Percentiles rank a stretch among this genome's conserved stretches.
These are phyloP conservation scores for Pholiota molesta DNA, from an alignment of 768 basidiomycete species.

Conservation along the genomic window DNA sequence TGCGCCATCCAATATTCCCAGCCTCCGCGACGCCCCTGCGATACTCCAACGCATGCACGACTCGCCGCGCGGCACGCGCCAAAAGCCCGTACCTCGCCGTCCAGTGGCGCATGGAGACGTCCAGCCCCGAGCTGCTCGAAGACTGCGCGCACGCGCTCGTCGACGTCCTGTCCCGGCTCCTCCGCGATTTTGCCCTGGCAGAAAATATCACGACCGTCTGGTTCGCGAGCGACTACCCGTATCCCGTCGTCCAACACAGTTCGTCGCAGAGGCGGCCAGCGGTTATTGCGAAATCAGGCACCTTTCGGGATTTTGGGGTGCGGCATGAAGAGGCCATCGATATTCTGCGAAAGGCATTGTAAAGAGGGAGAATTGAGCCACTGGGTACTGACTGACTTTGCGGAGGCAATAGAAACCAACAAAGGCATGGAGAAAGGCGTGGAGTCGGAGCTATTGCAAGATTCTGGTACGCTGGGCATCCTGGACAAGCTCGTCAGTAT, in stretches of 20 bases:
- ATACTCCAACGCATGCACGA: conserved; percentile 48
- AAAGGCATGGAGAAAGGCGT: conserved; percentile 20
- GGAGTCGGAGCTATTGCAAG: conserved; percentile 39
- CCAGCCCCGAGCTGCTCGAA: conserved; percentile 40
- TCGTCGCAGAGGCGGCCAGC: conserved; percentile 12
- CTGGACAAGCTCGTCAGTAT: conserved; percentile 59
- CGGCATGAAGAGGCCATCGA: conserved; percentile 49
- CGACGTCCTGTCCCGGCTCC: conserved; percentile 39
- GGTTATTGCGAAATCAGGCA: conserved; percentile 39
- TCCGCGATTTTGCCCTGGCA: conserved; percentile 28
- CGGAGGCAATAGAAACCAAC: conserved; percentile 30
- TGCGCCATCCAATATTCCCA: conserved; percentile 49
- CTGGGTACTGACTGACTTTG: conserved; percentile 47
- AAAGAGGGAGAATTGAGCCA: conserved; percentile 38
- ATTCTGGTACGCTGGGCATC: conserved; percentile 55
- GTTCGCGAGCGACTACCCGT: conserved; percentile 61
- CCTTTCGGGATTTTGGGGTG: conserved; percentile 44
- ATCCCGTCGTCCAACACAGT: conserved; percentile 23
- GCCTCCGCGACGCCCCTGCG: conserved; percentile 28
- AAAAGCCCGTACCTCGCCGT: conserved; percentile 46
- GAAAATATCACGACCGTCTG: conserved; percentile 46
- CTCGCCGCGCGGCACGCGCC: conserved; percentile 43
- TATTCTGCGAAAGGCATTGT: conserved; percentile 47
- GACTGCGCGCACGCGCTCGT: conserved; percentile 56
- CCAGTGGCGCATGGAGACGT: conserved; percentile 62